phyloP scores from a whole-genome alignment of 176 grass and related monocot genomes.

The Avena sativa region DNA sequence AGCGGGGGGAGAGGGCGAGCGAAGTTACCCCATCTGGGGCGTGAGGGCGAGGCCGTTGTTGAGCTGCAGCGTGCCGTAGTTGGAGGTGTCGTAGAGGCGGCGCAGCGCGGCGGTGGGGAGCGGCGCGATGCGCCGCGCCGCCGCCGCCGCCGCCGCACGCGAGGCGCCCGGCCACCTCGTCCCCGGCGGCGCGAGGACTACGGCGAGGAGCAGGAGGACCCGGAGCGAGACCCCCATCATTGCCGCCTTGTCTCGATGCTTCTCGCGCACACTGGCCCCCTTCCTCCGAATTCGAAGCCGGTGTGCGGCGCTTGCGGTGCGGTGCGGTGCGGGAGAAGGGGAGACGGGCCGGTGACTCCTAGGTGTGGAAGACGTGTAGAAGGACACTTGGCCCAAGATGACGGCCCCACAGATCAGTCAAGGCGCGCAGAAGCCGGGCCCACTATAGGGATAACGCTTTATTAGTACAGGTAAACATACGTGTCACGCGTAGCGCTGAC shows the following conservation, averaged over 20 bases:
- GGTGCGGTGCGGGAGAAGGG: not conserved
- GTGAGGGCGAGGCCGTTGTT: constrained; percentile 87
- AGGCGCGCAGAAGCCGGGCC: accelerated
- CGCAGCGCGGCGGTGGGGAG: constrained; percentile 48
- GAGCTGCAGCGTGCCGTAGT: constrained; percentile 94
- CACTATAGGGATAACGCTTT: not conserved
- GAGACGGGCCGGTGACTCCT: not conserved
- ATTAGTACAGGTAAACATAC: not conserved
- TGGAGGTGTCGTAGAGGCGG: constrained; percentile 82
- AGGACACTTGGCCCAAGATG: not conserved
- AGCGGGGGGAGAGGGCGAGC: not conserved
- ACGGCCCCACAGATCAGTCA: not conserved
- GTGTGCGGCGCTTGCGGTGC: not conserved
- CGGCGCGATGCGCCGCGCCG: constrained; percentile 30
- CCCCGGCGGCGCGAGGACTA: not conserved
- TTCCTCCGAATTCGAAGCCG: not conserved
- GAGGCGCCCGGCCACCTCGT: not conserved
- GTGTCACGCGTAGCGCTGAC: not conserved
- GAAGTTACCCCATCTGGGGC: constrained; percentile 87
- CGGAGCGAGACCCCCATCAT: constrained; percentile 1
- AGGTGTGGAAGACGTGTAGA: not conserved
- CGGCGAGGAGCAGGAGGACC: not conserved
- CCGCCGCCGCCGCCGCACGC: not conserved
- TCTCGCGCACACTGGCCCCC: not conserved
- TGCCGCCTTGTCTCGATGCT: constrained; percentile 11